A percentile compares a stretch with the other conserved stretches of the same genome.
Conservation (phyloP, 345 rosid genomes). For the Ailanthus altissimus region DNA sequence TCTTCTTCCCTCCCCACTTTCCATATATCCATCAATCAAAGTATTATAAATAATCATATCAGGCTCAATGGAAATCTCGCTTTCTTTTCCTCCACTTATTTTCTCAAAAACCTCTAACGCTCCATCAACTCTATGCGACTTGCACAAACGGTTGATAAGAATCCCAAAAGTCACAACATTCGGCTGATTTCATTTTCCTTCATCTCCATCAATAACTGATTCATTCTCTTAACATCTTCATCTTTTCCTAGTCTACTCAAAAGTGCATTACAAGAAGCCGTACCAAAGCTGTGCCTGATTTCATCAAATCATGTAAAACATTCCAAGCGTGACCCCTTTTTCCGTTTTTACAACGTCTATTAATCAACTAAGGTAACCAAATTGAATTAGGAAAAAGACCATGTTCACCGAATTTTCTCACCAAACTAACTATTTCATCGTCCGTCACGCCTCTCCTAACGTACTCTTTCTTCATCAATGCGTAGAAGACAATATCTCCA, state of each 20-base stretch:
- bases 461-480: conserved; percentile 30
- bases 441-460: conserved; percentile 32
- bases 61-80: conserved; percentile 48
- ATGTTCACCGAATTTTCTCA: conserved; percentile 45
- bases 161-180: conserved; percentile 64
- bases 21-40: conserved; percentile 70
- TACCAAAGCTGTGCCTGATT: conserved; percentile 43
- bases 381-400: conserved; percentile 49
- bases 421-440: conserved; percentile 44
- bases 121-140: conserved; percentile 56
- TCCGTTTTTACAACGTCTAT: conserved; percentile 46
- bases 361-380: conserved; percentile 48
- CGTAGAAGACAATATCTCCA: conserved; percentile 47
- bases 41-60: conserved; percentile 67
- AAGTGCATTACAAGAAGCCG: conserved; percentile 60
- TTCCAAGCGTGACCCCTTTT: conserved; percentile 47
- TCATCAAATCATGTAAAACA: conserved; percentile 45
- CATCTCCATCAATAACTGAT: conserved; percentile 54
- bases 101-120: conserved; percentile 59
- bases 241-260: conserved; percentile 55
- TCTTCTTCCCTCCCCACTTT: conserved; percentile 80
- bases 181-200: conserved; percentile 52
- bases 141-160: conserved; percentile 61
- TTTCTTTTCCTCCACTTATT: conserved; percentile 38
- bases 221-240: conserved; percentile 53